Base-by-base conservation (phyloP, 140 eudicot genomes). In the Flaveria floridana region DNA sequence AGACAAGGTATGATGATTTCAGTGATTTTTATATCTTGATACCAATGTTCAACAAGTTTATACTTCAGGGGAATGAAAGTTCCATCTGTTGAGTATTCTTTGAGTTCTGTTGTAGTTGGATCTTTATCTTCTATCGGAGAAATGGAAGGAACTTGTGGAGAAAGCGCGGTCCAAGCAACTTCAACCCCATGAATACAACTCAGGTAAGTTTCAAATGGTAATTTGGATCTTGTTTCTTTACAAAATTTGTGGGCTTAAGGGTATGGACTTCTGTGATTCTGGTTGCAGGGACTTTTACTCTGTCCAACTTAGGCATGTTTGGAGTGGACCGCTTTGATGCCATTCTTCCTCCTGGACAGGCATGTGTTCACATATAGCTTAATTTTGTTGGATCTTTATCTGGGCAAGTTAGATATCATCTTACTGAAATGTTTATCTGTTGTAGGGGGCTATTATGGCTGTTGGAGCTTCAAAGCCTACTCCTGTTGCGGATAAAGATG, bases 281-380 rank as follows among this genome's bases (percentile, higher is more conserved):
- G 56, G 65, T 34, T 73, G 57, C 82, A 93, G 98, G 98, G 75
- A 93, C 97, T 52, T 93, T 93, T 74, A 93, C 98, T 51, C 84
- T 90, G 55, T 93, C 98, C 74, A 93, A 93, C 76, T 85, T 93
- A 70, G 98, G 98, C 79, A 93, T 93, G 98, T 93, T 93, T 88
- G 97, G 98, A 87, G 98, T 93, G 78, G 98, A 93, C 66, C 85
- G 96, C 42, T 92, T 92, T 79, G 98, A 92, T 65, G 98, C 98
- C 56, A 92, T 92, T 74, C 98, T 93, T 78, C 98, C 98, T 65
- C 98, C 98, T 12, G 98, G 98, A 65, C 97, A 93, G 98, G 98
- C 84, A 79, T 74, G 86, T 61, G 50, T 37, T 68, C 10, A 55
- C 44, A 28, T 44, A 46, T 47, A 21, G 66, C 2, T 14, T 48